These are phyloP conservation scores for Arachnopeziza araneosa DNA, from an alignment of 2,329 filamentous ascomycete species.

Conservation along the genomic window DNA sequence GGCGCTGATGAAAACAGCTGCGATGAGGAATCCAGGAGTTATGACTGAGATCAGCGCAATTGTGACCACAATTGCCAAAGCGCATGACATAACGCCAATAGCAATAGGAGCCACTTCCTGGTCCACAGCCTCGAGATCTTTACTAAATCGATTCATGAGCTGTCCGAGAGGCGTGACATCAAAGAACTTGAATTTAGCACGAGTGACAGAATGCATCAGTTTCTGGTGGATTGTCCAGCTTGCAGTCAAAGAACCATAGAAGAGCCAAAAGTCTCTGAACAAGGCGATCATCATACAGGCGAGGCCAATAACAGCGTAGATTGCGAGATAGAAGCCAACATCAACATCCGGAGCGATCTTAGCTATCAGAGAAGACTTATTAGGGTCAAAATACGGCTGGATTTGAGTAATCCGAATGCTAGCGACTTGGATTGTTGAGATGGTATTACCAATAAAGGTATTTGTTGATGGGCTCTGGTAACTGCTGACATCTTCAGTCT, in stretches of 20 bases:
- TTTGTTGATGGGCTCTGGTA: conserved; percentile 16
- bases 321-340: conserved; percentile 72
- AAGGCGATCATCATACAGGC: conserved; percentile 77
- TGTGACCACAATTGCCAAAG: conserved; percentile 69
- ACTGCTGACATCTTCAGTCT: conserved; percentile 24
- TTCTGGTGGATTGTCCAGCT: conserved; percentile 78
- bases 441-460: conserved; percentile 25
- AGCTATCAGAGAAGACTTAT: conserved; percentile 26
- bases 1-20: conserved; percentile 75
- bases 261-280: conserved; percentile 78
- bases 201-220: conserved; percentile 72
- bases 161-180: conserved; percentile 93
- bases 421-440: conserved; percentile 22
- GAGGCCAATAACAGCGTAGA: conserved; percentile 77
- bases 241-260: conserved; percentile 84
- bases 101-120: conserved; percentile 93
- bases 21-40: conserved; percentile 85
- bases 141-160: conserved; percentile 97
- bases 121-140: conserved; percentile 90
- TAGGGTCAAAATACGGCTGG: conserved; percentile 29
- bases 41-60: conserved; percentile 81
- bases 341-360: conserved; percentile 55
- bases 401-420: conserved; percentile 24
- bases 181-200: conserved; percentile 96
- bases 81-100: conserved; percentile 65